Evolutionary conservation across 140 eudicot genomes (phyloP), one percentile per base, ranked within the genome.

Genomic region (Anethum foeniculum): DNA sequence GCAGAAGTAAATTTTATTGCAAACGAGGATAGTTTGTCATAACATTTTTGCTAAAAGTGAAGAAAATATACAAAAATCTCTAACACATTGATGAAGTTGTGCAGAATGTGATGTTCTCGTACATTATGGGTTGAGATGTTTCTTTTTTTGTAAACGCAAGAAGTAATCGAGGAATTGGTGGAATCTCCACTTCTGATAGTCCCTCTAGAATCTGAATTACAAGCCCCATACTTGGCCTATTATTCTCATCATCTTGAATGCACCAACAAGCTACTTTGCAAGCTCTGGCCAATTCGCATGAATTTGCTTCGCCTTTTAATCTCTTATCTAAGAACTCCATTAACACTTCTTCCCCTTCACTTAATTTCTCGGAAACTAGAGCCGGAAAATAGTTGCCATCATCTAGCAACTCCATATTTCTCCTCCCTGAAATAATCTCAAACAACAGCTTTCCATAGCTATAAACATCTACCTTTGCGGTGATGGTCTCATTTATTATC

Each of bases 371-470:
- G 0, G 81, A 73, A 19, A 78, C 52, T 2, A 12, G 30, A 78
- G 81, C 81, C 0, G 73, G 81, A 38, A 78, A 78, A 21, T 78
- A 78, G 19, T 38, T 48, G 1, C 73, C 79, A n/a, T 68, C 84
- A 25, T 81, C 80, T 52, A 1, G 30, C 5, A 14, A n/a, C 12
- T 81, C 76, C 34, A 71, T 14, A 18, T 82, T 82, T 77, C 85
- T 36, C 44, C 64, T 77, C 21, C 85, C 85, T 21, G 52, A 58
- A 2, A 82, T 41, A 19, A 82, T 76, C 39, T 82, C 85, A 14
- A 82, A 47, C 71, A 82, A 60, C 54, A 82, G 28, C 81, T 76
- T 82, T 76, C 85, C 81, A 6, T 62, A 82, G 81, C 85, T 82
- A 64, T 30, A 82, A 23, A 82, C 85, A 38, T 77, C 81, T 3